phyloP scores from a whole-genome alignment of 2,329 filamentous ascomycete species.

The Aspergillus spinulosporus region DNA sequence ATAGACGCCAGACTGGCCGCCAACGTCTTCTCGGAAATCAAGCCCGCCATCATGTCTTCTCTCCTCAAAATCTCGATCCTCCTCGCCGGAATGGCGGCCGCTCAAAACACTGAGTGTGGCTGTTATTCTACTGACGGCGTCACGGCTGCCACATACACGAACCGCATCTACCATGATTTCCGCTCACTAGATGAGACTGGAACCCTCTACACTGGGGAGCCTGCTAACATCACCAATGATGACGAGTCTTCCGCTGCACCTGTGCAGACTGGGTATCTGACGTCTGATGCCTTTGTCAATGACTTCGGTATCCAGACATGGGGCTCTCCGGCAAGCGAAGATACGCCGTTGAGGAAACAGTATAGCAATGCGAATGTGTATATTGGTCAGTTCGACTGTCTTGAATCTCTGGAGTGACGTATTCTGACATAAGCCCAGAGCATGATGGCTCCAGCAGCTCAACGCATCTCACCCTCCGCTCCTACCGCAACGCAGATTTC shows the following conservation, averaged over 20 bases:
- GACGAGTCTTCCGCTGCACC: not conserved
- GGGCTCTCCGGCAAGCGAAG: not conserved
- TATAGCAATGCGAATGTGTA: slow-evolving; percentile 6
- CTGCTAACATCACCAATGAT: slow-evolving; percentile 1
- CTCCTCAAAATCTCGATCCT: too few species aligned
- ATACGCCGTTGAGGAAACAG: not conserved
- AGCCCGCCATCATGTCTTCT: too few species aligned
- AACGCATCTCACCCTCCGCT: not conserved
- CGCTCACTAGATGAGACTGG: not conserved
- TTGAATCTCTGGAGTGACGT: too few species aligned
- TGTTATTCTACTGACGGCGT: not conserved
- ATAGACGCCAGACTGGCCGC: too few species aligned
- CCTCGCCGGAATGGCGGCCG: too few species aligned
- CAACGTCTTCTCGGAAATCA: too few species aligned
- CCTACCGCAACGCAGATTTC: slow-evolving; percentile 4
- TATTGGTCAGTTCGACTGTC: not conserved
- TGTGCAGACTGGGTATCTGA: not conserved
- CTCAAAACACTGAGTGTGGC: too few species aligned
- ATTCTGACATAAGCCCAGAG: not conserved
- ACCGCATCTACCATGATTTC: slow-evolving; percentile 8
- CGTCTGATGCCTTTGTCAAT: not conserved
- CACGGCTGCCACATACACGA: not conserved
- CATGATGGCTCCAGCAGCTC: not conserved
- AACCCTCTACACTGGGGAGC: not conserved
- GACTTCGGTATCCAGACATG: slow-evolving; percentile 9